Conservation (phyloP, 768 basidiomycete species). For the Crucibulum laeve region DNA sequence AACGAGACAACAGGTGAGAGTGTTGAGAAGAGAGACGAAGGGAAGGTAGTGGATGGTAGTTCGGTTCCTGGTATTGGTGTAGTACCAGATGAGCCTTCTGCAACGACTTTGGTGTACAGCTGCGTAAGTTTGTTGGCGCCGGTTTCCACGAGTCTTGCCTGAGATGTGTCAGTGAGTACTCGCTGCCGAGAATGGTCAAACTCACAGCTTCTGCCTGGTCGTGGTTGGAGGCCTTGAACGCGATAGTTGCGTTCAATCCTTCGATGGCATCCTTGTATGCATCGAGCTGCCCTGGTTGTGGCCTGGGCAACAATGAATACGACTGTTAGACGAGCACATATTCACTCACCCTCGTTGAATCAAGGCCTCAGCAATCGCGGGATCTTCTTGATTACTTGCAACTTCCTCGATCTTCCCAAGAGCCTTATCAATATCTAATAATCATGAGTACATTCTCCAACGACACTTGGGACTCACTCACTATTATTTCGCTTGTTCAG, state of each 20-base stretch:
- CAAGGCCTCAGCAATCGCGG: slow-evolving; percentile 73
- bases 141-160: slow-evolving; percentile 76
- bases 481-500: slow-evolving; percentile 70
- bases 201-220: slow-evolving; percentile 53
- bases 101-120: slow-evolving; percentile 83
- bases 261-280: slow-evolving; percentile 70
- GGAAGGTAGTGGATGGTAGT: slow-evolving; percentile 50
- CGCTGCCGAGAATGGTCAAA: not conserved
- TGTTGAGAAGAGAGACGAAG: slow-evolving; percentile 43
- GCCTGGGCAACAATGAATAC: slow-evolving; percentile 35
- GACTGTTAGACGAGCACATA: not conserved
- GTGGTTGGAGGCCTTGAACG: slow-evolving; percentile 62
- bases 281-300: slow-evolving; percentile 63
- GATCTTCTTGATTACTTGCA: slow-evolving; percentile 68
- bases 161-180: not conserved
- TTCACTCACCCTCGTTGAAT: slow-evolving; percentile 70
- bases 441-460: not conserved
- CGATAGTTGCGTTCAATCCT: slow-evolving; percentile 73
- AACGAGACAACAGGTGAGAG: slow-evolving; percentile 65
- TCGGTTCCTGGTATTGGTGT: slow-evolving; percentile 59
- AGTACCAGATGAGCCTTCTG: slow-evolving; percentile 78
- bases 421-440: slow-evolving; percentile 75
- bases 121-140: slow-evolving; percentile 80
- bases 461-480: slow-evolving; percentile 28
- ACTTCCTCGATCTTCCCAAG: slow-evolving; percentile 76